These are phyloP conservation scores for Aureobasidium sp. DNA, from an alignment of 2,329 filamentous ascomycete genomes.

Conservation along the genomic window DNA sequence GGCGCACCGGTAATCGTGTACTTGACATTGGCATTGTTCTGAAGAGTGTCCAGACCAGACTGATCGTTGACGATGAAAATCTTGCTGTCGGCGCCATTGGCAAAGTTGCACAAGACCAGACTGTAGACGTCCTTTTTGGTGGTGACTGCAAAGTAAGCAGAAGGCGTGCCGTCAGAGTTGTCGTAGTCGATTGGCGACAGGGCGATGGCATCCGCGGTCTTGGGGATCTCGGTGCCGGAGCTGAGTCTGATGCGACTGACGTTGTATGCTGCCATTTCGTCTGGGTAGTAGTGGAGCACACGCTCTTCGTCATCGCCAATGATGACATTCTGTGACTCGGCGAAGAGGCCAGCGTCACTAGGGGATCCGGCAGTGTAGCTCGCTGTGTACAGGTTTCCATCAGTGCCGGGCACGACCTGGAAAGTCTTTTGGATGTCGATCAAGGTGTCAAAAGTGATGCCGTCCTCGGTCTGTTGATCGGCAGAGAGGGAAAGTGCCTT, in stretches of 20 bases:
- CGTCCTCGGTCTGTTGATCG: background rate
- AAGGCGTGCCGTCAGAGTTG: background rate
- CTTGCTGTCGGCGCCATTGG: conserved; percentile 7
- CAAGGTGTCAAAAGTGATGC: background rate
- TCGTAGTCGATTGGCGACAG: conserved; percentile 9
- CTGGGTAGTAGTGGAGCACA: conserved; percentile 2
- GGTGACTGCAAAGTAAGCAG: background rate
- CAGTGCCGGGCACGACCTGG: background rate
- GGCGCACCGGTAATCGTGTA: conserved; percentile 1
- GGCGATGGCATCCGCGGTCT: conserved; percentile 4
- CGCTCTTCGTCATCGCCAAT: conserved; percentile 1
- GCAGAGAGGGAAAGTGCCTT: background rate
- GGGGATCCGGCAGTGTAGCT: background rate
- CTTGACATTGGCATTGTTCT: background rate
- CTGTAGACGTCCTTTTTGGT: background rate
- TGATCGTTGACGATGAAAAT: conserved; percentile 9
- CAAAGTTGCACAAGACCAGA: conserved; percentile 4
- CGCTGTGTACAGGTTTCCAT: background rate
- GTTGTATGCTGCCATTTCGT: conserved; percentile 8
- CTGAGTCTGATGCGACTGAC: conserved; percentile 7
- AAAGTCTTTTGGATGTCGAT: background rate
- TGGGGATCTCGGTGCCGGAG: background rate
- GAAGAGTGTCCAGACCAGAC: background rate
- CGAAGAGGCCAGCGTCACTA: background rate
- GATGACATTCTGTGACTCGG: background rate